Evolutionary conservation across 495 filamentous ascomycete species (phyloP).

Genomic region (Apodospora peruviana): DNA sequence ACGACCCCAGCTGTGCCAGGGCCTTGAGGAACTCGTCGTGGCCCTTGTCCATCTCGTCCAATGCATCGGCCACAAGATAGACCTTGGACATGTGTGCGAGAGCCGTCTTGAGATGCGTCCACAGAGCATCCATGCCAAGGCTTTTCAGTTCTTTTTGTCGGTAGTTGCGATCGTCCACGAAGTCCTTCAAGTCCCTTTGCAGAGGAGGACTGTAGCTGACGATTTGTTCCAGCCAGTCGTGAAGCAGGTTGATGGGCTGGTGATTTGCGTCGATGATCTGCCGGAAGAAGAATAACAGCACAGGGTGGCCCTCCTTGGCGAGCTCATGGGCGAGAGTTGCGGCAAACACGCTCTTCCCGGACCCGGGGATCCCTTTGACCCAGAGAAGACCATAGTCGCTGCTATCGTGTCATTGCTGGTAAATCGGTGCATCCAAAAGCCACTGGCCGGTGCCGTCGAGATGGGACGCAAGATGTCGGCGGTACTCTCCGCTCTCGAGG

Average conservation of each 20-base stretch:
- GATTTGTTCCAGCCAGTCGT: slow-evolving; percentile 43
- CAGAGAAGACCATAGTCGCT: slow-evolving; percentile 35
- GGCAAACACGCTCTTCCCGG: slow-evolving; percentile 47
- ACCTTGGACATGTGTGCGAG: slow-evolving; percentile 26
- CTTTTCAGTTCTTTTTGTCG: slow-evolving; percentile 8
- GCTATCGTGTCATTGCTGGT: slow-evolving; percentile 35
- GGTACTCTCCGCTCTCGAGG: slow-evolving; percentile 22
- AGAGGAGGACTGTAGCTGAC: slow-evolving; percentile 34
- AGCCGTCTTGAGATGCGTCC: slow-evolving; percentile 19
- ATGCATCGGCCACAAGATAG: slow-evolving; percentile 44
- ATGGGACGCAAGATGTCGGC: slow-evolving; percentile 35
- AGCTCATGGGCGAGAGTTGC: slow-evolving; percentile 31
- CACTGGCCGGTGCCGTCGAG: slow-evolving; percentile 40
- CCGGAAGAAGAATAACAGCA: slow-evolving; percentile 52
- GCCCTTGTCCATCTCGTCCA: slow-evolving; percentile 37
- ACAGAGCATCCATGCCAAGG: slow-evolving; percentile 13
- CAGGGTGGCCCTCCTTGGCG: slow-evolving; percentile 23
- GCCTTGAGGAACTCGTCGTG: slow-evolving; percentile 31
- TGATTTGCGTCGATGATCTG: slow-evolving; percentile 47
- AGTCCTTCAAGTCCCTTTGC: slow-evolving; percentile 23
- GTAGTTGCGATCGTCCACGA: slow-evolving; percentile 6
- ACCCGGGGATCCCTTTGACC: slow-evolving; percentile 48
- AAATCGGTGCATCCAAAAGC: slow-evolving; percentile 30
- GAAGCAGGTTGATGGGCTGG: slow-evolving; percentile 31
- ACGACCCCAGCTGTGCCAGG: slow-evolving; percentile 28